Evolutionary conservation across 371 early-diverging fungal species (phyloP).

Genomic region (Fennellomyces sp.): DNA sequence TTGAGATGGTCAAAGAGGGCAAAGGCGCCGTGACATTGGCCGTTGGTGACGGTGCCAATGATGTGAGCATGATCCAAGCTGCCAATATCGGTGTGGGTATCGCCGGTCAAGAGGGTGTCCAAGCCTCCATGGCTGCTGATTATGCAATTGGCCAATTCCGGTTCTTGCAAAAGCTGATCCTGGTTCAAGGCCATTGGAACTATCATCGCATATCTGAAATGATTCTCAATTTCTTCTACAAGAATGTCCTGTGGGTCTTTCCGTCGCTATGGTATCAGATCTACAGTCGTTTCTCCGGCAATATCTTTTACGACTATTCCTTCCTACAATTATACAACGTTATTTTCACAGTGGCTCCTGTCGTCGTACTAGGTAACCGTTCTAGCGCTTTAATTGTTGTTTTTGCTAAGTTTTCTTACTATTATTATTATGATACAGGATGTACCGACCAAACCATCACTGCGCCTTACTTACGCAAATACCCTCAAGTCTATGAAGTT

Average conservation of each 20-base stretch:
- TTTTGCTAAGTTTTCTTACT: not conserved
- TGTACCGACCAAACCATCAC: constrained; percentile 68
- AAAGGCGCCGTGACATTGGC: constrained; percentile 81
- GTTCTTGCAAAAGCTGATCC: constrained; percentile 70
- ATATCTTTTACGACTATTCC: constrained; percentile 86
- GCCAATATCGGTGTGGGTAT: constrained; percentile 94
- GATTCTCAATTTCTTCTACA: constrained; percentile 82
- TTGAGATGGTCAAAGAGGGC: constrained; percentile 85
- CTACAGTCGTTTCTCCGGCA: constrained; percentile 82
- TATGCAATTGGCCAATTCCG: constrained; percentile 89
- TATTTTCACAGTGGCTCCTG: constrained; percentile 77
- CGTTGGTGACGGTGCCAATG: constrained; percentile 96
- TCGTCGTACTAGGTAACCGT: constrained; percentile 38
- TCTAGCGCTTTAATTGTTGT: constrained; percentile 1
- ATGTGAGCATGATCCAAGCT: constrained; percentile 93
- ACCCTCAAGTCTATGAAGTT: constrained; percentile 67
- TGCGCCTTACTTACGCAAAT: constrained; percentile 55
- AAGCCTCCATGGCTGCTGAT: constrained; percentile 90
- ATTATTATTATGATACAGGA: constrained; percentile 22
- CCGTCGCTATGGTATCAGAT: constrained; percentile 89
- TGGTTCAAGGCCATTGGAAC: constrained; percentile 88
- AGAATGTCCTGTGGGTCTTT: constrained; percentile 77
- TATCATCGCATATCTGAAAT: constrained; percentile 79
- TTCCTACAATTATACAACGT: constrained; percentile 83
- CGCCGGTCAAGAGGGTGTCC: constrained; percentile 92